Evolutionary conservation across 805 yeast species (phyloP).

Genomic region (Metschnikowia cubensis): DNA sequence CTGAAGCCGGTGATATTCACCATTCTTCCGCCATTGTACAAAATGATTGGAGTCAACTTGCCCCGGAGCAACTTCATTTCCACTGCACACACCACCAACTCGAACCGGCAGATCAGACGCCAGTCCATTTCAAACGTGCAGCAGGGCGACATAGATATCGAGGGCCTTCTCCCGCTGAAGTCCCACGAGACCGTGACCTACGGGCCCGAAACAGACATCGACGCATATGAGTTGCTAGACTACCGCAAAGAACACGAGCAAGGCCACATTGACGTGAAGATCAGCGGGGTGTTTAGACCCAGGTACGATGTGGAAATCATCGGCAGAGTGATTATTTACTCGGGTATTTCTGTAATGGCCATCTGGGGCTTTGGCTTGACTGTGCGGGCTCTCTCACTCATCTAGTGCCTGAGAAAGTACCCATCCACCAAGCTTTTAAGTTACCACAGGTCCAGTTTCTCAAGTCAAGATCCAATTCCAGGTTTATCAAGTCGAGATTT

Average conservation of each 20-base stretch:
- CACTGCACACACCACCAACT: constrained; percentile 33
- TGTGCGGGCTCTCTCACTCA: constrained; percentile 13
- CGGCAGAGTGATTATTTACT: constrained; percentile 74
- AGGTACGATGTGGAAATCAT: constrained; percentile 73
- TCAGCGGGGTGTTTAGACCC: constrained; percentile 49
- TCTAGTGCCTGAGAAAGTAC: neutral
- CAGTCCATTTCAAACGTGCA: constrained; percentile 37
- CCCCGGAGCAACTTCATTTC: constrained; percentile 37
- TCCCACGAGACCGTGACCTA: constrained; percentile 26
- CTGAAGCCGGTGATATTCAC: constrained; percentile 65
- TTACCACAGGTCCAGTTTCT: too few relatives aligned
- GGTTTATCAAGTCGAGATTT: too few relatives aligned
- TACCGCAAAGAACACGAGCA: constrained; percentile 18
- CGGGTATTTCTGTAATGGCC: constrained; percentile 68
- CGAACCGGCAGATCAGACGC: constrained; percentile 34
- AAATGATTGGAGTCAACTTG: constrained; percentile 32
- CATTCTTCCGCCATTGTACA: constrained; percentile 58
- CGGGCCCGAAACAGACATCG: constrained; percentile 39
- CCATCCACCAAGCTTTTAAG: too few relatives aligned
- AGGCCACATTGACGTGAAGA: constrained; percentile 13
- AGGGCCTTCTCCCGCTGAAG: constrained; percentile 24
- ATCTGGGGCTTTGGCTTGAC: constrained; percentile 38
- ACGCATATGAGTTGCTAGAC: constrained; percentile 38
- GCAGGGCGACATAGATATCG: constrained; percentile 10
- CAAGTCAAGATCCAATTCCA: too few relatives aligned